Evolutionary conservation across 129 eudicot species (phyloP), one percentile per base, ranked within the genome.

Genomic region (Chrysanthemum lavandulifolium): DNA sequence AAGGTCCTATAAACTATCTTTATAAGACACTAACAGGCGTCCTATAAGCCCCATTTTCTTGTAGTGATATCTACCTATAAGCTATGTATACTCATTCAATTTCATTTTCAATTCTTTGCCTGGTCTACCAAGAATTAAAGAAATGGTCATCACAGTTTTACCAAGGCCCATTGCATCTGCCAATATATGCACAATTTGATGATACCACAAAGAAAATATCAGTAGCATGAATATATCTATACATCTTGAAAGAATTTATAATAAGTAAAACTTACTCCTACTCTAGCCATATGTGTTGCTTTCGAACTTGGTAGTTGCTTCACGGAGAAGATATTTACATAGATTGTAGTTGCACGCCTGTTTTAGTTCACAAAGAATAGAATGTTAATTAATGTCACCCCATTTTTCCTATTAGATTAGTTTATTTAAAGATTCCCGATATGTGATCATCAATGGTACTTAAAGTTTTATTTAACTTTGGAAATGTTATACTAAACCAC

Each of bases 121-220:
- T 25, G 79, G 86, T 76, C 87, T 84, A 67, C 96, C 79, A 8
- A 85, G 88, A 73, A 91, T 84, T 21, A 91, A 73, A 60, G 96
- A 77, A 82, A 91, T 91, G 21, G 97, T 84, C 97, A 88, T 91
- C 76, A 91, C 92, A 16, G 97, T 91, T 78, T 91, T 91, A 61
- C 97, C 96, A 51, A 91, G 92, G 31, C 97, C 97, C 96, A 86
- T 91, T 67, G 96, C 97, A 84, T 88, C 92, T 63, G 97, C 97
- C 72, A 91, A 69, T 36, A 91, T 91, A 92, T 91, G 78, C 73
- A 72, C 1, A 68, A 33, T 61, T 72, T 62, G 18, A 61, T 21
- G 14, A 58, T 53, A n/a, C 61, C 27, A 75, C 50, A 31, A 73
- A 50, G 11, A 65, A 64, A 65, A 64, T 1, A 7, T 2, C 16